These are phyloP conservation scores for Phyllostachys edulis DNA, from an alignment of 176 grass and related monocot species.

Conservation along the genomic window DNA sequence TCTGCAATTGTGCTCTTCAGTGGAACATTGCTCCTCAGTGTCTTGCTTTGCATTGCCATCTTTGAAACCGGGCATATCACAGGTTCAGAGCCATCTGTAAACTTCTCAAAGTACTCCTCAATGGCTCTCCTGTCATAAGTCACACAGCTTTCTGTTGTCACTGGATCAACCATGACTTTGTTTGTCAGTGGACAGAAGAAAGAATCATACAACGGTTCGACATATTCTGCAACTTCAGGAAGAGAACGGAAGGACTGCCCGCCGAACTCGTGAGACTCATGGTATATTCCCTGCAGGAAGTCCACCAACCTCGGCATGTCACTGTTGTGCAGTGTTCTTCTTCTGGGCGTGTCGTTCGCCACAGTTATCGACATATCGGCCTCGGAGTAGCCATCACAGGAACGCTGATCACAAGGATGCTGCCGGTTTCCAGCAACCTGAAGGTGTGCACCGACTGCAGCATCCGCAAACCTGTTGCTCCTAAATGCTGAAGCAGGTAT, in stretches of 20 bases:
- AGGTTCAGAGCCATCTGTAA: constrained; percentile 45
- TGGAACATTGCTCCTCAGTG: constrained; percentile 58
- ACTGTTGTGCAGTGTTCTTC: constrained; percentile 25
- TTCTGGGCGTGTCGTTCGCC: constrained; percentile 19
- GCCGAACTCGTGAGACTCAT: constrained; percentile 43
- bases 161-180: constrained; percentile 85
- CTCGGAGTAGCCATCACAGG: constrained; percentile 1
- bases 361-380: constrained; percentile 16
- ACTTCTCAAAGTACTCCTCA: constrained; percentile 60
- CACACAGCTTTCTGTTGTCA: constrained; percentile 72
- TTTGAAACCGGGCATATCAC: constrained; percentile 76
- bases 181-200: constrained; percentile 94
- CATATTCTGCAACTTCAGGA: constrained; percentile 61
- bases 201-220: constrained; percentile 80
- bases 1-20: constrained; percentile 76
- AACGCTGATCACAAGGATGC: constrained; percentile 19
- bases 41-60: constrained; percentile 54
- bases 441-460: constrained; percentile 10
- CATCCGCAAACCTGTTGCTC: constrained; percentile 39
- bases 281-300: constrained; percentile 56
- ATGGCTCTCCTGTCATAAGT: constrained; percentile 87
- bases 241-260: constrained; percentile 38
- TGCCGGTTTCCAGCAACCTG: constrained; percentile 24
- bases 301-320: constrained; percentile 65
- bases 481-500: constrained; percentile 50